These are phyloP conservation scores for Botrytis squamosa DNA, from an alignment of 2,329 filamentous ascomycete species.

Conservation along the genomic window DNA sequence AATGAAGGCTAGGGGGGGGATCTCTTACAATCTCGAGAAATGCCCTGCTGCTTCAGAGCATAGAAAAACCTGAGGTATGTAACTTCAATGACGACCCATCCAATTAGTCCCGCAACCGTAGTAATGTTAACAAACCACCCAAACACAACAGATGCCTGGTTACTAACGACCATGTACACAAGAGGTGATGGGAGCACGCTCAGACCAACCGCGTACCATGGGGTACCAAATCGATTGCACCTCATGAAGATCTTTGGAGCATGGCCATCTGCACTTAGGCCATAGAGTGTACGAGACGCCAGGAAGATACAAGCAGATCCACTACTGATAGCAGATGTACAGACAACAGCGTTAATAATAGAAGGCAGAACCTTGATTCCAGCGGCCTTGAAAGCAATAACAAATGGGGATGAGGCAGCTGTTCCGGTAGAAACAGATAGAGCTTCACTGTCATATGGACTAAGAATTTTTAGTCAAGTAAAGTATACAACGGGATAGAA, in stretches of 20 bases:
- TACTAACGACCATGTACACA: slow-evolving; percentile 65
- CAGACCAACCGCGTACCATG: slow-evolving; percentile 57
- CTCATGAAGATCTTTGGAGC: slow-evolving; percentile 53
- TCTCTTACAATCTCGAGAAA: slow-evolving; percentile 43
- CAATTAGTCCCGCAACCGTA: slow-evolving; percentile 61
- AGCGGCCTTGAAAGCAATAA: slow-evolving; percentile 69
- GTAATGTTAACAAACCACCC: slow-evolving; percentile 66
- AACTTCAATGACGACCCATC: slow-evolving; percentile 59
- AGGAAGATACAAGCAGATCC: slow-evolving; percentile 21
- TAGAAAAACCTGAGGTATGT: slow-evolving; percentile 59
- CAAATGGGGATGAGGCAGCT: slow-evolving; percentile 60
- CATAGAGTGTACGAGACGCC: slow-evolving; percentile 52
- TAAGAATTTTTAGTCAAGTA: slow-evolving; percentile 52
- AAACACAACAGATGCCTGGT: slow-evolving; percentile 59
- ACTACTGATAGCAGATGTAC: slow-evolving; percentile 46
- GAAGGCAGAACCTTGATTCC: slow-evolving; percentile 67
- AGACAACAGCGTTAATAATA: slow-evolving; percentile 74
- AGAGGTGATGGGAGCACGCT: slow-evolving; percentile 61
- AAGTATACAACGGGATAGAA: slow-evolving; percentile 39
- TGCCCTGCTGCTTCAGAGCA: slow-evolving; percentile 56
- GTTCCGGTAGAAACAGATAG: slow-evolving; percentile 43
- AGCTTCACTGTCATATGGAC: slow-evolving; percentile 52
- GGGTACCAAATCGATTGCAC: slow-evolving; percentile 55
- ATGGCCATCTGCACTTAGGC: slow-evolving; percentile 55
- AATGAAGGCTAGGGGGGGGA: not conserved